phyloP scores from a whole-genome alignment of 2,329 filamentous ascomycete species.

The Chalaropsis ovoidea region DNA sequence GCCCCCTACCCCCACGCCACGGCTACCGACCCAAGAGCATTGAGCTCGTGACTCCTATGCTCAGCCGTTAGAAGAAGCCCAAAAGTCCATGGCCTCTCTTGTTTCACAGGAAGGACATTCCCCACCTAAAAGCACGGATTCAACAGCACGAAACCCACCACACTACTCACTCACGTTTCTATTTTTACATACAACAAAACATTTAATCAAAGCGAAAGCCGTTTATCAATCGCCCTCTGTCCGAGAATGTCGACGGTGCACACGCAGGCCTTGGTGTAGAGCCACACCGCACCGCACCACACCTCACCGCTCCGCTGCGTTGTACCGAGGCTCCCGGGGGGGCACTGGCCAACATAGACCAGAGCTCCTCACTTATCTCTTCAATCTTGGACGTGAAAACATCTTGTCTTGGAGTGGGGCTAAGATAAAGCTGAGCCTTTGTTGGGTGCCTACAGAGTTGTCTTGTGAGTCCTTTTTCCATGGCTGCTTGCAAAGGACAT shows the following conservation, averaged over 20 bases:
- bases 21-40: constrained; percentile 53
- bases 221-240: neutral
- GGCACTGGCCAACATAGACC: neutral
- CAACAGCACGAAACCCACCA: constrained; percentile 20
- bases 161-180: constrained; percentile 7
- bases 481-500: neutral
- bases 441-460: neutral
- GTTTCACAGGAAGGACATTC: neutral
- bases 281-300: neutral
- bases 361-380: neutral
- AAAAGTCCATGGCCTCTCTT: neutral
- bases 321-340: neutral
- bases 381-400: neutral
- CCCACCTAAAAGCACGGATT: constrained; percentile 19
- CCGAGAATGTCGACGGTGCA: neutral
- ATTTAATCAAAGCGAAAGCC: constrained; percentile 4
- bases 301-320: neutral
- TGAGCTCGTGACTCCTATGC: constrained; percentile 52
- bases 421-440: neutral
- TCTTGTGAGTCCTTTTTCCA: neutral
- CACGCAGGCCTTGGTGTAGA: neutral
- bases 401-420: neutral
- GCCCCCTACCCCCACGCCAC: constrained; percentile 47
- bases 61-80: constrained; percentile 36
- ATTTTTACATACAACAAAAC: constrained; percentile 10